Percentiles rank a stretch among this genome's conserved stretches.
phyloP scores from a whole-genome alignment of 2,329 filamentous ascomycete genomes.

The Alternaria brassicae region DNA sequence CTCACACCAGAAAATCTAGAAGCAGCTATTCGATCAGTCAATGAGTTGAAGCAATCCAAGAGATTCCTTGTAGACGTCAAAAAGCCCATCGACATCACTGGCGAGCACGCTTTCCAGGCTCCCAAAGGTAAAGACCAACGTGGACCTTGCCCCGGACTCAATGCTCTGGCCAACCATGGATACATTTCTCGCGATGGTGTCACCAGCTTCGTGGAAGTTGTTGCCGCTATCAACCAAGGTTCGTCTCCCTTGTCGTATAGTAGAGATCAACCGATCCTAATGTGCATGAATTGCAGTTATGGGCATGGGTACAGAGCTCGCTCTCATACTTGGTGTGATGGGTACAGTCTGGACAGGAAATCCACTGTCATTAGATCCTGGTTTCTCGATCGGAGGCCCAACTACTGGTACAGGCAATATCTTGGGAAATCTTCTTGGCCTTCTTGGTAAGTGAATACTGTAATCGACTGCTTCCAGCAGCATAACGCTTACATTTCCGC shows the following conservation, averaged over 20 bases:
- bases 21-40: slow-evolving; percentile 17
- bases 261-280: neutral
- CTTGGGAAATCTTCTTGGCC: slow-evolving; percentile 53
- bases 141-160: slow-evolving; percentile 53
- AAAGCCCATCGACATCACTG: slow-evolving; percentile 36
- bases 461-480: slow-evolving; percentile 15
- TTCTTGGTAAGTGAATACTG: slow-evolving; percentile 50
- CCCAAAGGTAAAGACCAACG: slow-evolving; percentile 51
- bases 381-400: slow-evolving; percentile 59
- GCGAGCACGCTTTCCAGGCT: slow-evolving; percentile 40
- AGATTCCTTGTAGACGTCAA: slow-evolving; percentile 26
- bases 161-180: slow-evolving; percentile 52
- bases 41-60: slow-evolving; percentile 21
- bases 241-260: slow-evolving; percentile 22
- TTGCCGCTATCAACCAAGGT: slow-evolving; percentile 53
- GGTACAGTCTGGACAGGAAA: slow-evolving; percentile 60
- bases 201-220: slow-evolving; percentile 52
- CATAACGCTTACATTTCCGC: slow-evolving; percentile 31
- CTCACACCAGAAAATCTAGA: slow-evolving; percentile 21
- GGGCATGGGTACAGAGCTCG: slow-evolving; percentile 54
- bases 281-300: slow-evolving; percentile 43
- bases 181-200: slow-evolving; percentile 45
- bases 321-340: slow-evolving; percentile 52
- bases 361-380: slow-evolving; percentile 57
- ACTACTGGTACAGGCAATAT: slow-evolving; percentile 47